phyloP scores from a whole-genome alignment of 768 basidiomycete genomes.

The Suillus placidus region DNA sequence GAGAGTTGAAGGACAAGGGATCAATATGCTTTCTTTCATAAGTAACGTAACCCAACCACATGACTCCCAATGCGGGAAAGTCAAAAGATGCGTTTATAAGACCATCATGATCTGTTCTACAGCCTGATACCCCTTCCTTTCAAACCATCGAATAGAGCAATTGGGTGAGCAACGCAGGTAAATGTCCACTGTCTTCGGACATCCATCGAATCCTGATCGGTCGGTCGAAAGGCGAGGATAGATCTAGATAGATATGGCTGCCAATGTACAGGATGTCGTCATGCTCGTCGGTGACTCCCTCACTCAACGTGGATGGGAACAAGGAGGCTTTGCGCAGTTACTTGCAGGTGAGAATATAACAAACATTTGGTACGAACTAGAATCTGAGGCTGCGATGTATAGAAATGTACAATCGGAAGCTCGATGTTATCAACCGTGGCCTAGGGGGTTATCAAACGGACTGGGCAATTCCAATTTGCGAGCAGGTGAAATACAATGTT shows the following conservation, averaged over 20 bases:
- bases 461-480: constrained; percentile 81
- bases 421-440: constrained; percentile 89
- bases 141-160: neutral
- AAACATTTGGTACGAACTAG: neutral
- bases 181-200: neutral
- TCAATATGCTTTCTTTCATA: neutral
- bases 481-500: constrained; percentile 53
- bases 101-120: constrained; percentile 6
- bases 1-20: neutral
- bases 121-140: neutral
- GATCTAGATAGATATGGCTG: constrained; percentile 47
- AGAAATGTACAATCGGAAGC: constrained; percentile 79
- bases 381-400: constrained; percentile 9
- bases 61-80: constrained; percentile 9
- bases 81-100: constrained; percentile 14
- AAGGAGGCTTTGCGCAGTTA: constrained; percentile 65
- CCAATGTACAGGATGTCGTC: constrained; percentile 61
- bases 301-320: constrained; percentile 68
- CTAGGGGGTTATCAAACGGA: constrained; percentile 84
- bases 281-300: constrained; percentile 85
- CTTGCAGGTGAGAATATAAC: constrained; percentile 44
- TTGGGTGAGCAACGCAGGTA: neutral
- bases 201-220: neutral
- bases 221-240: neutral
- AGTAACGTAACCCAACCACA: constrained; percentile 1